Evolutionary conservation across 1,284 basidiomycete genomes (phyloP).

Genomic region (Sutorius eximius): DNA sequence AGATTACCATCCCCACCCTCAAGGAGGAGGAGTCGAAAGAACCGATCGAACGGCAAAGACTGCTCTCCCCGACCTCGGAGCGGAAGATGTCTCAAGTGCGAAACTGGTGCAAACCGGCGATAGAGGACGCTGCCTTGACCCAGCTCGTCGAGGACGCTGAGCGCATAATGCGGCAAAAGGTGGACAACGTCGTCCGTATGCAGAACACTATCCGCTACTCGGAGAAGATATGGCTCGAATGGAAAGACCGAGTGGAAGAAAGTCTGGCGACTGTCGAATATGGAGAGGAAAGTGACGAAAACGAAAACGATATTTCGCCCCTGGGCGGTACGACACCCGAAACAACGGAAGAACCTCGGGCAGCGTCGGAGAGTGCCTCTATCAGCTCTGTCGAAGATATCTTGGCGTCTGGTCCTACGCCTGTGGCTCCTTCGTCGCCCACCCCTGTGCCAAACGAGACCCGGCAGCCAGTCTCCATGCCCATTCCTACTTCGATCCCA

Average conservation of each 20-base stretch:
- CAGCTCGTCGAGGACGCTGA: constrained; percentile 86
- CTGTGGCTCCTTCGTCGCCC: constrained; percentile 64
- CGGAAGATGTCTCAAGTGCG: constrained; percentile 78
- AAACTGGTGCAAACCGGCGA: constrained; percentile 81
- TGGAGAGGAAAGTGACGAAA: constrained; percentile 42
- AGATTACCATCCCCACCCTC: constrained; percentile 86
- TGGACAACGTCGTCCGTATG: constrained; percentile 94
- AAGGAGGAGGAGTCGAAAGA: constrained; percentile 89
- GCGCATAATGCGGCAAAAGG: constrained; percentile 87
- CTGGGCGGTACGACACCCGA: constrained; percentile 40
- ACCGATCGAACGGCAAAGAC: constrained; percentile 88
- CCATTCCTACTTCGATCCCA: constrained; percentile 28
- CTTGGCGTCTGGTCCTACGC: constrained; percentile 61
- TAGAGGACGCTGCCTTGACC: constrained; percentile 83
- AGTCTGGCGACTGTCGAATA: constrained; percentile 58
- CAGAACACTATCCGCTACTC: constrained; percentile 97
- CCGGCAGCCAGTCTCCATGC: constrained; percentile 28
- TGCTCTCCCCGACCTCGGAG: constrained; percentile 86
- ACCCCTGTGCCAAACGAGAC: constrained; percentile 38
- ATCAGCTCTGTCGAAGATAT: constrained; percentile 36
- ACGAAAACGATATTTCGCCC: constrained; percentile 35
- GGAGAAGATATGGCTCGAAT: constrained; percentile 96
- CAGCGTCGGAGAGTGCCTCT: constrained; percentile 47
- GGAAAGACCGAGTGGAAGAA: constrained; percentile 86
- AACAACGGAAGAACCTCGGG: constrained; percentile 10